Base-by-base conservation (phyloP, 805 yeast genomes). In the Candida anglica region DNA sequence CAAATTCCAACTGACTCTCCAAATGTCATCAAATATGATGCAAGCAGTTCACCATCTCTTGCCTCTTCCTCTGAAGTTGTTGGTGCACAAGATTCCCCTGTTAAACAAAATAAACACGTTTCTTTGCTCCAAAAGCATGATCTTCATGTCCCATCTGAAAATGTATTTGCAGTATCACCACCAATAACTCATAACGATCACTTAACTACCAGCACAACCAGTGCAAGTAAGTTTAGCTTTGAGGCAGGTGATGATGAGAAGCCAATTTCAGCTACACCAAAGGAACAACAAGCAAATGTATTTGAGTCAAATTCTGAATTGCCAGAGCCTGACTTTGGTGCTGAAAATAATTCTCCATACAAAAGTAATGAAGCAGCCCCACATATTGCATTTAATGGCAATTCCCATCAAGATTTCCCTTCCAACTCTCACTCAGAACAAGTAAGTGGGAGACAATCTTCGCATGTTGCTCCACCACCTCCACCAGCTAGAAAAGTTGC, bases 401-500 rank as follows among this genome's bases (percentile, higher is more conserved):
- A 43, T 25, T 15, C 39, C 6, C 33, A 32, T n/a, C 24, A 30
- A 11, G 42, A 38, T 13, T 30, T 40, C 15, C 25, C n/a, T 34
- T 40, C 22, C 19, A 38, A 13, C 22, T n/a, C n/a, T n/a, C n/a
- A n/a, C n/a, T n/a, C n/a, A n/a, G n/a, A n/a, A n/a, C n/a, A n/a
- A n/a, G n/a, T n/a, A n/a, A n/a, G n/a, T n/a, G 42, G 13, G 35
- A 28, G 14, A 8, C 18, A 32, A 11, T 31, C 38, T 8, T 27
- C 39, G 5, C 13, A 14, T 10, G 32, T 15, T 4, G 5, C 14
- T 5, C 81, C 81, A 5, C 70, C 72, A 3, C 75, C 78, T 23
- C 82, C 81, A 14, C 81, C 80, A 24, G 62, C 80, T 2, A 68
- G 81, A 52, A 76, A 73, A 46, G 66, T 64, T 10, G 53, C 53